Percentiles rank a stretch among this genome's conserved stretches.
Evolutionary conservation across 768 basidiomycete species (phyloP).

Genomic region (Hericium coralloides): DNA sequence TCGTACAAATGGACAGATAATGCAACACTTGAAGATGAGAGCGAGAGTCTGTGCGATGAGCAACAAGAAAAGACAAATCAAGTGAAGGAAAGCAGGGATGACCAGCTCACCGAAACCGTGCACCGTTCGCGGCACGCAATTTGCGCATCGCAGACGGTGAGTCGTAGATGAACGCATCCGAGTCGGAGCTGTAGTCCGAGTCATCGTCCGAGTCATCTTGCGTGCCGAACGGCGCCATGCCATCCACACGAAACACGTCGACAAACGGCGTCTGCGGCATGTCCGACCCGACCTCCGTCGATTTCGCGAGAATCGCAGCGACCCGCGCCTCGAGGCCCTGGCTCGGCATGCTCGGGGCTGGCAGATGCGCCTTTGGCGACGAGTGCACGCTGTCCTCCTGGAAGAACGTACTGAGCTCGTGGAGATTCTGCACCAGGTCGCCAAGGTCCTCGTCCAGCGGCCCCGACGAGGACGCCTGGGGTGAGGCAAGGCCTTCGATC

Average conservation of each 20-base stretch:
- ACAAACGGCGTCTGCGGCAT: constrained; percentile 73
- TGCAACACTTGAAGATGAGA: too few relatives aligned
- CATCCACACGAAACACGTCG: constrained; percentile 61
- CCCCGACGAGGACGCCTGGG: not conserved
- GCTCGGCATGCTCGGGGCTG: constrained; percentile 34
- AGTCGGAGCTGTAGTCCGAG: constrained; percentile 23
- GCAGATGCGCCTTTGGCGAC: not conserved
- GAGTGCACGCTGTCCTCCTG: constrained; percentile 30
- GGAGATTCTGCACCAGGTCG: constrained; percentile 68
- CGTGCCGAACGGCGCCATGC: constrained; percentile 12
- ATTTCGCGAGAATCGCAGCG: constrained; percentile 76
- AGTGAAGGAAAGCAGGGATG: not conserved
- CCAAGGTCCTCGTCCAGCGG: constrained; percentile 55
- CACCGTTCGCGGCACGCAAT: constrained; percentile 1
- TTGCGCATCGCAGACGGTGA: constrained; percentile 13
- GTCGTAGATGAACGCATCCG: constrained; percentile 29
- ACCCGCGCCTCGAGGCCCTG: constrained; percentile 67
- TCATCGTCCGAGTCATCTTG: constrained; percentile 19
- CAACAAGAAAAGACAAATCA: not conserved
- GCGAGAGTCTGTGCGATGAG: too few relatives aligned
- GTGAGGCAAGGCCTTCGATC: constrained; percentile 25
- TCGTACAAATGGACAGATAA: too few relatives aligned
- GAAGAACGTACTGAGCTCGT: constrained; percentile 70
- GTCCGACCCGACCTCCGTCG: constrained; percentile 46
- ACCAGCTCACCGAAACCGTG: not conserved